A percentile compares a stretch with the other conserved stretches of the same genome.
phyloP scores from a whole-genome alignment of 441 rosid species.

The California macrophylla region DNA sequence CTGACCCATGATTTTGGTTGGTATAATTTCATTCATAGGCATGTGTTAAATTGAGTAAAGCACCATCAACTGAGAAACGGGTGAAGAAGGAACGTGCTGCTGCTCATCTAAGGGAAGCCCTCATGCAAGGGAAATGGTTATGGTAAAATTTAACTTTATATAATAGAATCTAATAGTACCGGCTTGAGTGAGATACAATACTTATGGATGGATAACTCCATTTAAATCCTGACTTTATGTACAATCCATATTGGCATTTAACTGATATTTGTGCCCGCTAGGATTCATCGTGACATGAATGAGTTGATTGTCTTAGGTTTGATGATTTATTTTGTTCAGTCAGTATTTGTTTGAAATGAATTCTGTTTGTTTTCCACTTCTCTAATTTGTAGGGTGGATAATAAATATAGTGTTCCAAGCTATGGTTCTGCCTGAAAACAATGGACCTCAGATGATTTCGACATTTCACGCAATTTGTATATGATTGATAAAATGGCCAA shows the following conservation, averaged over 20 bases:
- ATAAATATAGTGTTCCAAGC: not conserved
- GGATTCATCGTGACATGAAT: not conserved
- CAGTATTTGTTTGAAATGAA: not conserved
- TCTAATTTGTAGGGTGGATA: not conserved
- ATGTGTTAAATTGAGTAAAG: conserved; percentile 37
- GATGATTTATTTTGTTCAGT: not conserved
- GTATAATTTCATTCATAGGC: conserved; percentile 34
- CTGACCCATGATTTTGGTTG: not conserved
- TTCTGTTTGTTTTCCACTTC: not conserved
- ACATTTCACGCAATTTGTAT: not conserved
- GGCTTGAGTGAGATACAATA: not conserved
- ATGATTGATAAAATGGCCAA: no score
- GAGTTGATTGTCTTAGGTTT: not conserved
- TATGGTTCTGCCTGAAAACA: not conserved
- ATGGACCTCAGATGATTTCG: not conserved
- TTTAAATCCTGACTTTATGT: not conserved
- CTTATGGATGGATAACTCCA: not conserved
- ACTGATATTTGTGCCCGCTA: not conserved
- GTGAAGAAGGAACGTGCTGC: conserved; percentile 53
- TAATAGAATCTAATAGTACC: not conserved
- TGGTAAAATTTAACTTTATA: conserved; percentile 45
- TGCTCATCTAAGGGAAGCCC: conserved; percentile 58
- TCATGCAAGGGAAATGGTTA: conserved; percentile 77
- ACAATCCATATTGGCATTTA: not conserved
- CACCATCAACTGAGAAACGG: conserved; percentile 49